phyloP scores from a whole-genome alignment of 495 filamentous ascomycete genomes.

The Niebla homalea region DNA sequence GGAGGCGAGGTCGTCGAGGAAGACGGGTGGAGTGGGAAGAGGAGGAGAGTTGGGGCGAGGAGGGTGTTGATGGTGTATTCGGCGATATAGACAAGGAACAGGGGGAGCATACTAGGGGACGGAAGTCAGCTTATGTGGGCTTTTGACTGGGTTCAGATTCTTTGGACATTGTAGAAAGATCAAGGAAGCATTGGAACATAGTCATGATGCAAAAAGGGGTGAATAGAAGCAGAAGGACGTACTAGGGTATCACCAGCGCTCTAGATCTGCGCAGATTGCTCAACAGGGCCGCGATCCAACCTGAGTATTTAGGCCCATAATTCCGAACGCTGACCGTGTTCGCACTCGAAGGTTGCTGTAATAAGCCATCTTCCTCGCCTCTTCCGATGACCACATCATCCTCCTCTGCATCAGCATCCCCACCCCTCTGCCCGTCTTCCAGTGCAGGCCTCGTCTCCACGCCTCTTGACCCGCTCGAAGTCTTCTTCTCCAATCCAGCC shows the following conservation, averaged over 20 bases:
- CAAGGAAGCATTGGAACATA: no score
- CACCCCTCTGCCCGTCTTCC: constrained; percentile 22
- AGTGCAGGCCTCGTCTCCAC: constrained; percentile 16
- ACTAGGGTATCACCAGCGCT: constrained; percentile 56
- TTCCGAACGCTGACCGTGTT: not conserved
- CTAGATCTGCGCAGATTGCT: constrained; percentile 38
- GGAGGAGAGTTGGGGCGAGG: constrained; percentile 73
- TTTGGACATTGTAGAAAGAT: no score
- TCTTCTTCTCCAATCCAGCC: constrained; percentile 31
- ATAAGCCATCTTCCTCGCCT: not conserved
- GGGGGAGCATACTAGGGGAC: constrained; percentile 62
- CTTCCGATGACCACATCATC: constrained; percentile 7
- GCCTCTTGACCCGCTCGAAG: no score
- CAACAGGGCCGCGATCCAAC: constrained; percentile 26
- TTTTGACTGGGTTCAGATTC: no score
- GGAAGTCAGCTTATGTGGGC: not conserved
- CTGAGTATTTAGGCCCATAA: not conserved
- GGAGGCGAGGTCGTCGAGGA: constrained; percentile 55
- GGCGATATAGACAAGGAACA: constrained; percentile 83
- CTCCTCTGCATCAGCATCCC: constrained; percentile 24
- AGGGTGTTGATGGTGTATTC: constrained; percentile 97
- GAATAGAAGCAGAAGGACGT: constrained; percentile 17
- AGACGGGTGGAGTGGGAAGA: constrained; percentile 63
- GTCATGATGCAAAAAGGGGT: not conserved
- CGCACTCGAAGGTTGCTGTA: not conserved